Evolutionary conservation across 805 yeast genomes (phyloP).

Genomic region (Metschnikowia arizonensis): DNA sequence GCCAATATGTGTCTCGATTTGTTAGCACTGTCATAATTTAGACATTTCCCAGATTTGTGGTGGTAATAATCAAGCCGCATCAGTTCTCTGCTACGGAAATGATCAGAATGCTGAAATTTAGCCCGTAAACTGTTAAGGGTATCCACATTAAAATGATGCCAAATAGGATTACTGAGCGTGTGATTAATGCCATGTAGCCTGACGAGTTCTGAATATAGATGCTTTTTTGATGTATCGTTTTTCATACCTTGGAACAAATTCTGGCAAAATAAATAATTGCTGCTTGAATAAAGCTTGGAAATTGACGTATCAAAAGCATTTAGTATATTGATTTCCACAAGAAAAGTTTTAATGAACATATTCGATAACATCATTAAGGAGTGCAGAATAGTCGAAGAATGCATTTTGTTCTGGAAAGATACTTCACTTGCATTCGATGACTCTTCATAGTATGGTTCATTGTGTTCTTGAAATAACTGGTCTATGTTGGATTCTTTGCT

Average conservation of each 20-base stretch:
- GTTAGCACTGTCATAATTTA: constrained; percentile 33
- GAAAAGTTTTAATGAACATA: constrained; percentile 23
- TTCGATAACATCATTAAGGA: constrained; percentile 22
- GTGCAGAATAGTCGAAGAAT: constrained; percentile 21
- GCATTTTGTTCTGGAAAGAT: not conserved
- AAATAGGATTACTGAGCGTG: not conserved
- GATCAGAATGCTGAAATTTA: constrained; percentile 13
- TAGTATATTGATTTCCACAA: constrained; percentile 29
- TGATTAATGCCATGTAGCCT: not conserved
- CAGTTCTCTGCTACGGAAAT: constrained; percentile 23
- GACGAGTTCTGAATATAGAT: not conserved
- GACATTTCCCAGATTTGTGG: constrained; percentile 30
- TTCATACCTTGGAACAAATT: constrained; percentile 20
- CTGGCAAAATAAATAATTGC: constrained; percentile 13
- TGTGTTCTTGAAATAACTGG: not conserved
- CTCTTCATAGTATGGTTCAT: not conserved
- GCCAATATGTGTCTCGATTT: constrained; percentile 19
- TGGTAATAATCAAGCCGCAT: constrained; percentile 23
- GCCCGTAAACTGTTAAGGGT: constrained; percentile 10
- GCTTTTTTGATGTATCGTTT: constrained; percentile 13
- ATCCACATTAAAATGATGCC: not conserved
- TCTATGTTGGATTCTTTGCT: not conserved
- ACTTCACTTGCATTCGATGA: not conserved
- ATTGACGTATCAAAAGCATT: constrained; percentile 13
- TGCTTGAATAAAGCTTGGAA: not conserved